These are phyloP conservation scores for Pistacia integerrima DNA, from an alignment of 345 rosid genomes.

Conservation along the genomic window DNA sequence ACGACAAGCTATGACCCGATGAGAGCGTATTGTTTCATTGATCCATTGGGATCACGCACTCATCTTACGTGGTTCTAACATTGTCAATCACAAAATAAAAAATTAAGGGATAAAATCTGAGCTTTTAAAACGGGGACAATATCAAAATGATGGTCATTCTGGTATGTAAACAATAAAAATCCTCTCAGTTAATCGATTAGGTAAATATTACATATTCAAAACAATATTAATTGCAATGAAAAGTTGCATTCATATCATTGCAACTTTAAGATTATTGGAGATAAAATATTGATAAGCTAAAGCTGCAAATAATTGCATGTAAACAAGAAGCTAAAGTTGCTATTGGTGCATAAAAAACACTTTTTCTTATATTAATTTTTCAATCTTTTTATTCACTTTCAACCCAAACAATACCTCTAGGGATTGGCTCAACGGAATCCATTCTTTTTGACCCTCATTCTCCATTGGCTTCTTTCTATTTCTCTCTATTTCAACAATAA, in stretches of 20 bases:
- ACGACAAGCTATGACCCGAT: too few relatives aligned
- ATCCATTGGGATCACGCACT: too few relatives aligned
- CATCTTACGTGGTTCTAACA: too few relatives aligned
- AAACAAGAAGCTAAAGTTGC: background rate
- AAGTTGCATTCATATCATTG: background rate
- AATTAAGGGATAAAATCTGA: too few relatives aligned
- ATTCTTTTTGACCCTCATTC: conserved; percentile 15
- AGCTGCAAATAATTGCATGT: background rate
- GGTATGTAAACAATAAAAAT: too few relatives aligned
- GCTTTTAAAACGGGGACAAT: too few relatives aligned
- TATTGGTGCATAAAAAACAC: background rate
- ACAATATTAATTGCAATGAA: too few relatives aligned
- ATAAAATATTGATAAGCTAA: background rate
- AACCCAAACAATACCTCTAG: background rate
- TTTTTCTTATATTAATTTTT: background rate
- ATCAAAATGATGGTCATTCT: too few relatives aligned
- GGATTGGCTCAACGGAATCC: conserved; percentile 22
- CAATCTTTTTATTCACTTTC: background rate
- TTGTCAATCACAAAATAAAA: too few relatives aligned
- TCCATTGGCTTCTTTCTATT: conserved; percentile 22
- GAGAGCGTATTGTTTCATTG: too few relatives aligned
- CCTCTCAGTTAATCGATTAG: too few relatives aligned
- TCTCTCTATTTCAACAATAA: background rate
- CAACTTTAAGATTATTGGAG: background rate
- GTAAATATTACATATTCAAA: too few relatives aligned